A percentile compares a stretch with the other conserved stretches of the same genome.
Evolutionary conservation across 345 rosid species (phyloP).

Genomic region (Citrus cavaleriei): DNA sequence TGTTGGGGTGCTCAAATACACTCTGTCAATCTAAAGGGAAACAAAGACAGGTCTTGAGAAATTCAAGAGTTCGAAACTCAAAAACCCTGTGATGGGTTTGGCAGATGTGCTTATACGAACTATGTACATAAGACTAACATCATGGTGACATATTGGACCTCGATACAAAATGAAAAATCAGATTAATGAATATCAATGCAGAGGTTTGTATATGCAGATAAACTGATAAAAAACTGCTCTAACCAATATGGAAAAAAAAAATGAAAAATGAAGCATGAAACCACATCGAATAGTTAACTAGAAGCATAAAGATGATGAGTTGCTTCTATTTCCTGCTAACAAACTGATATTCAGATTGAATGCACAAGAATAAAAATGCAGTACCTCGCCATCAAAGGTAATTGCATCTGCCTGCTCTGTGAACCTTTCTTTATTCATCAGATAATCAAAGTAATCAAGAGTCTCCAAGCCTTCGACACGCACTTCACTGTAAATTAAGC

Average conservation of each 20-base stretch:
- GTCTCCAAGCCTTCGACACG: constrained; percentile 99
- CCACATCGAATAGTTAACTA: neutral
- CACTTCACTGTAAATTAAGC: constrained; percentile 75
- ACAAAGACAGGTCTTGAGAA: neutral
- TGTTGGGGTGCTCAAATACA: constrained; percentile 83
- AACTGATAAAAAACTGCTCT: neutral
- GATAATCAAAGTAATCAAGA: constrained; percentile 84
- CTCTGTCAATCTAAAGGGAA: constrained; percentile 59
- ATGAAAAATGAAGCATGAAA: neutral
- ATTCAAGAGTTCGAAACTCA: neutral
- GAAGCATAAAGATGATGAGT: neutral
- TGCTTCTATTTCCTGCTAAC: neutral
- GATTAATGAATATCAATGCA: neutral
- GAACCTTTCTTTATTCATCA: constrained; percentile 59
- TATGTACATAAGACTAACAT: neutral
- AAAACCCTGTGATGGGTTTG: neutral
- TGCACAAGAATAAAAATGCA: neutral
- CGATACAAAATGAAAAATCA: neutral
- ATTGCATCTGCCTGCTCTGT: constrained; percentile 98
- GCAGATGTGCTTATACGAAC: neutral
- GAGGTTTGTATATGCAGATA: neutral
- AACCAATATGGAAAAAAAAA: neutral
- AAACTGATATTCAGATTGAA: neutral
- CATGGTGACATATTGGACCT: neutral
- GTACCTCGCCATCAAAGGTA: constrained; percentile 90